Percentiles rank a stretch among this genome's conserved stretches.
Evolutionary conservation across 768 basidiomycete species (phyloP).

Genomic region (Leccinum imitatum): DNA sequence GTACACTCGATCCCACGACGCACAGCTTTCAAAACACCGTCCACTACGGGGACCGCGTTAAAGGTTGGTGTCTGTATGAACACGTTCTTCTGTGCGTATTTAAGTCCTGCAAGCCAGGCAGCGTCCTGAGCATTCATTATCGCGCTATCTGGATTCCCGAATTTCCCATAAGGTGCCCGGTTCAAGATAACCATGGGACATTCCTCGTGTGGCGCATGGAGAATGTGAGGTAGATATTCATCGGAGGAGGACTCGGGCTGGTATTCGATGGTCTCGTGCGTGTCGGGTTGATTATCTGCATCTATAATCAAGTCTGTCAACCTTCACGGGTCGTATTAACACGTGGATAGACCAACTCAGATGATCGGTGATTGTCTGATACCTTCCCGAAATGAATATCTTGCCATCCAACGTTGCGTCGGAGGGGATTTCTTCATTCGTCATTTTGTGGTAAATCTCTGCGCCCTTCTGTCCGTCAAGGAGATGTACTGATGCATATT

Average conservation of each 20-base stretch:
- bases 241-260: constrained; percentile 32
- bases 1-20: constrained; percentile 58
- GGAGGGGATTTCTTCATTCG: constrained; percentile 10
- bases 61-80: constrained; percentile 77
- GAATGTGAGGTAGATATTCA: constrained; percentile 60
- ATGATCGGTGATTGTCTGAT: constrained; percentile 41
- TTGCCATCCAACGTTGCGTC: constrained; percentile 11
- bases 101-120: constrained; percentile 65
- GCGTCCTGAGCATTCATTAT: constrained; percentile 61
- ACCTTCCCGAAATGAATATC: constrained; percentile 32
- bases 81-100: constrained; percentile 57
- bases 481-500: constrained; percentile 28
- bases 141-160: constrained; percentile 40
- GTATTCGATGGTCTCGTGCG: constrained; percentile 30
- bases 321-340: not conserved
- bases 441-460: constrained; percentile 26
- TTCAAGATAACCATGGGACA: constrained; percentile 68
- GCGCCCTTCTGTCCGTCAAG: constrained; percentile 28
- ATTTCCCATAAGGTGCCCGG: constrained; percentile 57
- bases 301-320: constrained; percentile 25
- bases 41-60: constrained; percentile 62
- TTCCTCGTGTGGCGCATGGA: constrained; percentile 55
- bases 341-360: constrained; percentile 31
- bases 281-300: constrained; percentile 37
- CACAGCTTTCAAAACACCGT: constrained; percentile 59